Conservation (phyloP, 345 rosid genomes). For the Syzygium grande region DNA sequence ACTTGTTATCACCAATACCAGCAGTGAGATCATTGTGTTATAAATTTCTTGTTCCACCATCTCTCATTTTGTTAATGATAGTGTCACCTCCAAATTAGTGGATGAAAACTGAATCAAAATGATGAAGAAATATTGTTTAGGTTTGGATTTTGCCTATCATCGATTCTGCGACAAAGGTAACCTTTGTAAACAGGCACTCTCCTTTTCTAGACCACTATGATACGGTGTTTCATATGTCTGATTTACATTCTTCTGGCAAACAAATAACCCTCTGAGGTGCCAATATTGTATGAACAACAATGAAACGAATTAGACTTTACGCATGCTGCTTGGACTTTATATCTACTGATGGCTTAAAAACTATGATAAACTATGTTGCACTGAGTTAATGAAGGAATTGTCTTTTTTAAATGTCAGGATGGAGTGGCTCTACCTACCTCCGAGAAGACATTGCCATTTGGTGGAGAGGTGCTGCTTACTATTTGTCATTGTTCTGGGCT, state of each 20-base stretch:
- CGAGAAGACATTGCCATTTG: slow-evolving; percentile 85
- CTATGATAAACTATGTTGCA: background rate
- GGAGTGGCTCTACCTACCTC: slow-evolving; percentile 91
- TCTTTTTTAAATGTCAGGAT: slow-evolving; percentile 45
- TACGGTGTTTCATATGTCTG: background rate
- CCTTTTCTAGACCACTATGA: background rate
- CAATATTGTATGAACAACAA: background rate
- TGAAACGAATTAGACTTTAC: background rate
- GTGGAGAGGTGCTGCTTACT: slow-evolving; percentile 72
- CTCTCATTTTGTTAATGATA: background rate
- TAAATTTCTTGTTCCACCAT: background rate
- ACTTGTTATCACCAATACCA: background rate
- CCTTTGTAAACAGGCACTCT: background rate
- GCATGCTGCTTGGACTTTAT: background rate
- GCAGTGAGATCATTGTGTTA: background rate
- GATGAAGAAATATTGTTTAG: background rate
- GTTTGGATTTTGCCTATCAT: background rate
- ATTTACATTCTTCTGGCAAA: background rate
- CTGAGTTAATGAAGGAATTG: background rate
- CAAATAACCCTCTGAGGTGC: background rate
- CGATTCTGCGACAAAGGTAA: background rate
- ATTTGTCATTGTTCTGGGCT: background rate
- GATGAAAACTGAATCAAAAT: background rate
- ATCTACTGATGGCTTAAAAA: background rate
- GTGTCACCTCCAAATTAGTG: background rate